Conservation (phyloP, 306 rosid species). For the Cucumis sativus region DNA sequence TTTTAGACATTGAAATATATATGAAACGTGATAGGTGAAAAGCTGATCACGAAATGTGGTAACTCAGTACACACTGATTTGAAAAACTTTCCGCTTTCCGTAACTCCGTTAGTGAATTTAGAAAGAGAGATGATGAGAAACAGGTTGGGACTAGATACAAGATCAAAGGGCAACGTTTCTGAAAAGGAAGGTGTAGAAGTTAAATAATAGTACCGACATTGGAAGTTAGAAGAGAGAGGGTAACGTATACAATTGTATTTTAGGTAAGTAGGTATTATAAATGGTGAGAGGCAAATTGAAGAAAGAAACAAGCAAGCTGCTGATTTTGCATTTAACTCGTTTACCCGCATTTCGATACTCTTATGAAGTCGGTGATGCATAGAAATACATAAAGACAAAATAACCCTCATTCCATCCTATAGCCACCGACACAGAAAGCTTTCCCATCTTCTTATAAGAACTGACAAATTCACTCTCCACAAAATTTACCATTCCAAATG, state of each 20-base stretch:
- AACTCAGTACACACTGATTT: no score
- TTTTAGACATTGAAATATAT: no score
- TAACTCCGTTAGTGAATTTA: no score
- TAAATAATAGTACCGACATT: background rate
- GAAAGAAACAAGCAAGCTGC: background rate
- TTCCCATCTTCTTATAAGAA: background rate
- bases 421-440: background rate
- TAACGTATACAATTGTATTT: background rate
- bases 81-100: no score
- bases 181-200: no score
- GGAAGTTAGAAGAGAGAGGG: background rate
- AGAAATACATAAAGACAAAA: background rate
- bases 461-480: background rate
- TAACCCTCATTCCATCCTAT: background rate
- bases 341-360: background rate
- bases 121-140: no score
- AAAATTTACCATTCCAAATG: background rate
- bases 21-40: no score
- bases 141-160: no score
- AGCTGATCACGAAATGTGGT: no score
- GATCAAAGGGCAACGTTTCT: no score
- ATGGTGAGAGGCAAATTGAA: background rate
- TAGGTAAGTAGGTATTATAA: background rate
- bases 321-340: background rate
- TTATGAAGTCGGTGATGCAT: background rate